phyloP scores from a whole-genome alignment of 805 yeast species.

The Wickerhamiella alocasiicola region DNA sequence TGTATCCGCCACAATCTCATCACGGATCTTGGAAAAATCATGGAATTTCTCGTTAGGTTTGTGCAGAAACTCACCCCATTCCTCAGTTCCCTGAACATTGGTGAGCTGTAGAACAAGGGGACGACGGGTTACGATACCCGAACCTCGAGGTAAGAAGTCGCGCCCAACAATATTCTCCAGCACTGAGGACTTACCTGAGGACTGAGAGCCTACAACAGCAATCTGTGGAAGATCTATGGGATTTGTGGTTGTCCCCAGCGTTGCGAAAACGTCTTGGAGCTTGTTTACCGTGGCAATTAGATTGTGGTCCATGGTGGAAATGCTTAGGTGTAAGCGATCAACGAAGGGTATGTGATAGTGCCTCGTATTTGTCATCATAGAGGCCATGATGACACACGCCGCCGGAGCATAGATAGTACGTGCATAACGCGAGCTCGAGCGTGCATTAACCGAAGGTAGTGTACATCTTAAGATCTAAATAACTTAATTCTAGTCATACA shows the following conservation, averaged over 20 bases:
- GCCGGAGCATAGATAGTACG: no score
- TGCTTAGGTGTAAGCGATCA: not conserved
- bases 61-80: conserved; percentile 98
- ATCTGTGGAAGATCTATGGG: conserved; percentile 89
- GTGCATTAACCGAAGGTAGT: no score
- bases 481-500: no score
- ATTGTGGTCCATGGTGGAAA: conserved; percentile 53
- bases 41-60: conserved; percentile 77
- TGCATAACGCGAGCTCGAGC: no score
- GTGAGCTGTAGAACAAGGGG: conserved; percentile 74
- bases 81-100: conserved; percentile 39
- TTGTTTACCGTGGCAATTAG: conserved; percentile 73
- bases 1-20: conserved; percentile 85
- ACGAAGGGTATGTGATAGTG: not conserved
- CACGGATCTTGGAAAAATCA: conserved; percentile 78
- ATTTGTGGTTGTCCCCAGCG: conserved; percentile 86
- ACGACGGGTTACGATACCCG: conserved; percentile 85
- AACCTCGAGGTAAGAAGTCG: conserved; percentile 83
- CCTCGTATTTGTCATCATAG: no score
- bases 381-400: no score
- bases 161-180: conserved; percentile 84
- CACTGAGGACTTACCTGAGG: conserved; percentile 80
- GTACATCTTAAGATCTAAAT: no score
- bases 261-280: conserved; percentile 92
- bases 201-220: conserved; percentile 90